phyloP scores from a whole-genome alignment of 208 protist species.

The Tetramitus jugosus region DNA sequence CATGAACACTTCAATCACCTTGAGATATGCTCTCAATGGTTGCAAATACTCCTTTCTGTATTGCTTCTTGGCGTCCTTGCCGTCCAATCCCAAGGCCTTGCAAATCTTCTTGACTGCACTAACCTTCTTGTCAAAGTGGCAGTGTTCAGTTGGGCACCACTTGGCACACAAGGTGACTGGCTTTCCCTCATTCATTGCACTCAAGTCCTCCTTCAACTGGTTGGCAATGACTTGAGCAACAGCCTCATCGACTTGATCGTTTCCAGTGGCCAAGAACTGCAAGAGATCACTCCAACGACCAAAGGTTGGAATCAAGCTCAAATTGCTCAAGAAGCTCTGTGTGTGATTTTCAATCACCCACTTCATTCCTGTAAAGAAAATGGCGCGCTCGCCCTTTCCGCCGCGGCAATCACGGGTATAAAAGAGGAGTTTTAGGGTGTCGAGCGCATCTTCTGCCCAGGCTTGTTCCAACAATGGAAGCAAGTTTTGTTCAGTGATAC shows the following conservation, averaged over 20 bases:
- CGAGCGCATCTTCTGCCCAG: slow-evolving; percentile 24
- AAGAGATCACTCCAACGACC: slow-evolving; percentile 33
- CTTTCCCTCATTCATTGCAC: slow-evolving; percentile 19
- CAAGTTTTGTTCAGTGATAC: background rate
- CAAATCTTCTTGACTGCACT: slow-evolving; percentile 26
- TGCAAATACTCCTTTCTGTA: slow-evolving; percentile 28
- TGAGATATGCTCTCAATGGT: slow-evolving; percentile 30
- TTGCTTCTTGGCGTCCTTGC: too few species aligned
- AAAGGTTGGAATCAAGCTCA: slow-evolving; percentile 28
- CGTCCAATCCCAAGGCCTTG: background rate
- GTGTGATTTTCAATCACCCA: slow-evolving; percentile 24
- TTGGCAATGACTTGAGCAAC: slow-evolving; percentile 6
- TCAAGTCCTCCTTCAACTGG: slow-evolving; percentile 24
- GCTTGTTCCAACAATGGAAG: slow-evolving; percentile 3
- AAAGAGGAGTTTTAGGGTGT: slow-evolving; percentile 34
- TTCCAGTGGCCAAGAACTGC: background rate
- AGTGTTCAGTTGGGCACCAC: slow-evolving; percentile 29
- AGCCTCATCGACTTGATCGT: background rate
- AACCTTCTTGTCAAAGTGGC: background rate
- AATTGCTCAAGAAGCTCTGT: slow-evolving; percentile 24
- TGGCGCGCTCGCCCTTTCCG: slow-evolving; percentile 29
- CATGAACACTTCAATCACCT: slow-evolving; percentile 31
- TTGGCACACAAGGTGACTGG: slow-evolving; percentile 28
- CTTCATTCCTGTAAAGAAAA: slow-evolving; percentile 18
- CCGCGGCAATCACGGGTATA: slow-evolving; percentile 31